Conservation (phyloP, 768 basidiomycete species). For the Termitomyces eurrhizus region DNA sequence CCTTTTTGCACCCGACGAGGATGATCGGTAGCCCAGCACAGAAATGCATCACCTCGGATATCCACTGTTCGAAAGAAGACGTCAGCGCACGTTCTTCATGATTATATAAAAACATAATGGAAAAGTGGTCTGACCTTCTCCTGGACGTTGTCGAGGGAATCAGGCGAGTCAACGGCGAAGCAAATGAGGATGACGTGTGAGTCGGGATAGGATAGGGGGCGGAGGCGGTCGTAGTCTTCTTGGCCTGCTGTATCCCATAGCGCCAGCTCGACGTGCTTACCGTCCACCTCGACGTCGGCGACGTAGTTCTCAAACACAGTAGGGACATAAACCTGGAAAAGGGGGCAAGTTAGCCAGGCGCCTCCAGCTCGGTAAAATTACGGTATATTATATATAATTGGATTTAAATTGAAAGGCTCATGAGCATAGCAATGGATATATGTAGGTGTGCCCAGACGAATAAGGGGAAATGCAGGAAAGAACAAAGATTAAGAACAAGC, state of each 20-base stretch:
- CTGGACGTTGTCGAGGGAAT: constrained; percentile 98
- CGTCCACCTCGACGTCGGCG: constrained; percentile 97
- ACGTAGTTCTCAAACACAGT: constrained; percentile 99
- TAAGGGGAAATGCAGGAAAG: background rate
- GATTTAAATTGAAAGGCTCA: background rate
- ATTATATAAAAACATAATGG: background rate
- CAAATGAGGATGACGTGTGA: constrained; percentile 99
- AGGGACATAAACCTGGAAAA: constrained; percentile 88
- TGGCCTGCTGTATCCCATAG: constrained; percentile 99
- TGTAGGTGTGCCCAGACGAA: background rate
- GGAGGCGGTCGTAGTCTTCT: constrained; percentile 98
- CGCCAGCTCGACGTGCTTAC: constrained; percentile 97
- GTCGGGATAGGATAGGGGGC: constrained; percentile 97
- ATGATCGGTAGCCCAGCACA: constrained; percentile 93
- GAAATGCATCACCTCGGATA: constrained; percentile 98
- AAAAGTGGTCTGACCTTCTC: constrained; percentile 75
- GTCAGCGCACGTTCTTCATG: background rate
- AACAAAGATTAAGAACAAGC: background rate
- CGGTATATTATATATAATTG: background rate
- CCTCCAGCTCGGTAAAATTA: background rate
- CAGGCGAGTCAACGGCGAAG: constrained; percentile 96
- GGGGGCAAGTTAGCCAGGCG: constrained; percentile 7
- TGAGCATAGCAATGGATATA: no score
- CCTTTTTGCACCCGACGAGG: constrained; percentile 99
- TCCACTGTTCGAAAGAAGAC: constrained; percentile 62